Evolutionary conservation across 495 filamentous ascomycete genomes (phyloP).

Genomic region (Saxispiralis lemnorum): DNA sequence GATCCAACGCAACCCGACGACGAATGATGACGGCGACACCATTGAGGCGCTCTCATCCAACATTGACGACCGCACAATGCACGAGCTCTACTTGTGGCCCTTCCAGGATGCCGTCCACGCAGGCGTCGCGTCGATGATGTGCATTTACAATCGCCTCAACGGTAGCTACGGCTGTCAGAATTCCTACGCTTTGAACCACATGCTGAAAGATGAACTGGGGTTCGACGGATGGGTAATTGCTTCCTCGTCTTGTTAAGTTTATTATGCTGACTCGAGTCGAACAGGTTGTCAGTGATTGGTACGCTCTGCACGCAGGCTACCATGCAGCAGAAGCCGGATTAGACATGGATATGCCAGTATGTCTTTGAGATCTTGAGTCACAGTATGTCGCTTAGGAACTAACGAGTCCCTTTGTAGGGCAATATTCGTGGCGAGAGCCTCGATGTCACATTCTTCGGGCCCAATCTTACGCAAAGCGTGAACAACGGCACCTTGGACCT

Average conservation of each 20-base stretch:
- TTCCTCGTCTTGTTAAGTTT: not conserved
- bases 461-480: conserved; percentile 17
- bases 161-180: conserved; percentile 22
- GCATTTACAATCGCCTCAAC: conserved; percentile 26
- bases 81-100: conserved; percentile 24
- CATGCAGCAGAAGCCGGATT: conserved; percentile 16
- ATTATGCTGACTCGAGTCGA: not conserved
- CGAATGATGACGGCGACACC: conserved; percentile 13
- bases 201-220: conserved; percentile 35
- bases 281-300: conserved; percentile 21
- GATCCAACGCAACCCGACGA: conserved; percentile 16
- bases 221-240: conserved; percentile 33
- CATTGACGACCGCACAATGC: conserved; percentile 24
- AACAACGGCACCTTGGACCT: conserved; percentile 19
- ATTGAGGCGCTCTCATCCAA: conserved; percentile 22
- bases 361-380: no score
- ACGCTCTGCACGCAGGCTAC: conserved; percentile 15
- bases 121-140: conserved; percentile 20
- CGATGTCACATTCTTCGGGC: conserved; percentile 20
- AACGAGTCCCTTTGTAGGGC: no score
- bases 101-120: conserved; percentile 21
- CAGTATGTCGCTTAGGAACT: not conserved
- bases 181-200: conserved; percentile 26
- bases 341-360: conserved; percentile 21
- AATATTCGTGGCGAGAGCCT: no score